Conservation (phyloP, 441 rosid species). For the Croton laevigatus region DNA sequence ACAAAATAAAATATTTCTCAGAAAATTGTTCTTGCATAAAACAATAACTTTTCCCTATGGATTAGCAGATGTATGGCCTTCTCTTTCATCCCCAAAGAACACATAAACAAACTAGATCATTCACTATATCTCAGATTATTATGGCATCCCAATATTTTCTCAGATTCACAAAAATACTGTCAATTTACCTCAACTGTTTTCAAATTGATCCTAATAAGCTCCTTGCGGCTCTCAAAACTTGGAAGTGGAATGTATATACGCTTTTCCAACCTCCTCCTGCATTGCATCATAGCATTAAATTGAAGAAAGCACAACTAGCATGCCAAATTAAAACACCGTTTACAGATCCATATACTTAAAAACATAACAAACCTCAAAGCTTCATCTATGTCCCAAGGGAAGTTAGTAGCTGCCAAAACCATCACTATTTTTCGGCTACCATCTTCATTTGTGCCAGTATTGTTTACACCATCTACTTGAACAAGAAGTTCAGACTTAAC, state of each 20-base stretch:
- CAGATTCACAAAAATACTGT: not conserved
- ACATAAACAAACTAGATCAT: not conserved
- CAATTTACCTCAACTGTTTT: slow-evolving; percentile 89
- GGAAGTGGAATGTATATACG: slow-evolving; percentile 99
- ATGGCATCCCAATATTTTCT: not conserved
- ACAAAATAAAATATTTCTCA: not conserved
- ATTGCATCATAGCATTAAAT: slow-evolving; percentile 23
- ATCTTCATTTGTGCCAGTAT: slow-evolving; percentile 79
- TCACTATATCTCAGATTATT: not conserved
- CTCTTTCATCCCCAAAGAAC: not conserved
- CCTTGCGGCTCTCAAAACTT: slow-evolving; percentile 92
- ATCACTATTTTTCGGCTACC: slow-evolving; percentile 95
- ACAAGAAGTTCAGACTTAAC: slow-evolving; percentile 99
- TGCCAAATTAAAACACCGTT: not conserved
- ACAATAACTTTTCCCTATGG: not conserved
- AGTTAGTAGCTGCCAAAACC: slow-evolving; percentile 99
- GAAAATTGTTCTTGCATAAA: not conserved
- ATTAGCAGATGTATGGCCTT: not conserved
- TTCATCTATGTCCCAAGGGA: slow-evolving; percentile 99
- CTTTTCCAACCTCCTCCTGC: slow-evolving; percentile 98
- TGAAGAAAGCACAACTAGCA: slow-evolving; percentile 8
- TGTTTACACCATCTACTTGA: slow-evolving; percentile 98
- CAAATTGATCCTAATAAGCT: slow-evolving; percentile 89
- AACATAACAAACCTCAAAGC: slow-evolving; percentile 68
- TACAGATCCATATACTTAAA: not conserved